These are phyloP conservation scores for Phytopythium aichiense DNA, from an alignment of 352 stramenopile genomes.

Conservation along the genomic window DNA sequence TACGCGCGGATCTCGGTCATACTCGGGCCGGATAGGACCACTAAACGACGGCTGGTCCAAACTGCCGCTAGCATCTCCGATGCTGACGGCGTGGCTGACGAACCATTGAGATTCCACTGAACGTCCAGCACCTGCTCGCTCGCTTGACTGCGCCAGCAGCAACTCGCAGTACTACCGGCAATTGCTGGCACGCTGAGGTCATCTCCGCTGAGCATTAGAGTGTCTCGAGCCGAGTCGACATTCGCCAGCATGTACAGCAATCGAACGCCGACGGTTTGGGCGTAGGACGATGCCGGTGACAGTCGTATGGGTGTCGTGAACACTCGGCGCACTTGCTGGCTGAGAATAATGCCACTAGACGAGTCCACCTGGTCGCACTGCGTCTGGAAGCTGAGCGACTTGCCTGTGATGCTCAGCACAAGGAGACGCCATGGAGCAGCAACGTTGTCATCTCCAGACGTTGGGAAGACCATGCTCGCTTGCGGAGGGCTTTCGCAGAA, in stretches of 20 bases:
- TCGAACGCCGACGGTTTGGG: conserved; percentile 25
- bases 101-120: conserved; percentile 39
- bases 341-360: conserved; percentile 30
- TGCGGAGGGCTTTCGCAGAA: conserved; percentile 25
- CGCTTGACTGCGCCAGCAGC: conserved; percentile 24
- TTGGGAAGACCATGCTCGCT: neutral
- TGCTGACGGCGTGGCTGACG: neutral
- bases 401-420: conserved; percentile 46
- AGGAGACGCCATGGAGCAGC: conserved; percentile 32
- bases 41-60: conserved; percentile 46
- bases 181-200: conserved; percentile 32
- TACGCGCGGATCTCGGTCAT: conserved; percentile 37
- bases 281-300: conserved; percentile 21
- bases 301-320: conserved; percentile 52
- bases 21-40: conserved; percentile 38
- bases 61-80: conserved; percentile 33
- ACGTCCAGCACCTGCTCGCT: conserved; percentile 50
- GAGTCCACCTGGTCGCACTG: conserved; percentile 21
- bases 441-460: conserved; percentile 9
- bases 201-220: conserved; percentile 48
- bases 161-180: neutral
- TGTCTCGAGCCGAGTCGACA: conserved; percentile 8
- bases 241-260: conserved; percentile 39
- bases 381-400: conserved; percentile 44
- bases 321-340: conserved; percentile 34